Conservation (phyloP, 2,329 filamentous ascomycete genomes). For the Leptographium radiaticola region DNA sequence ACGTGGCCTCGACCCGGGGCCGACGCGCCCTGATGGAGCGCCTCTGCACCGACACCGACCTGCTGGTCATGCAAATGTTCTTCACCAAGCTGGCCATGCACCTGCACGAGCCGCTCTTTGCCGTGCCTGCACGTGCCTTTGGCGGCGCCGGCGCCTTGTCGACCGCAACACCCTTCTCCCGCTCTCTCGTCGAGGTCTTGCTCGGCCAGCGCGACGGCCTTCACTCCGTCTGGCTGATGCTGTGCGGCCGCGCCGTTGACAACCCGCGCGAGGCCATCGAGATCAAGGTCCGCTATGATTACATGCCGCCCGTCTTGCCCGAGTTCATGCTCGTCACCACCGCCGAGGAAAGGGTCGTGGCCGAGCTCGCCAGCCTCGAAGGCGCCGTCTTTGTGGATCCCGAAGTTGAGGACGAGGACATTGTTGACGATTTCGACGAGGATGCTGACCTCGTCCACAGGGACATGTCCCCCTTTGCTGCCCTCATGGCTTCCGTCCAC, state of each 20-base stretch:
- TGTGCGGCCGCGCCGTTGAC: slow-evolving; percentile 42
- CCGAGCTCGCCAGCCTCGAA: background rate
- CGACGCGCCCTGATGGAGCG: slow-evolving; percentile 34
- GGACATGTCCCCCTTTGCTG: background rate
- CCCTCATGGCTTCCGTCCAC: slow-evolving; percentile 22
- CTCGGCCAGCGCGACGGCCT: slow-evolving; percentile 42
- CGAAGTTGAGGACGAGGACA: no score
- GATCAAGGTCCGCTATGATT: slow-evolving; percentile 45
- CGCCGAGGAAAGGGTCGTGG: no score
- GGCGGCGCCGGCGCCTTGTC: background rate
- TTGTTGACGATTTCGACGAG: background rate
- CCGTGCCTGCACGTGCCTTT: slow-evolving; percentile 10
- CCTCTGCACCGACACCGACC: slow-evolving; percentile 45
- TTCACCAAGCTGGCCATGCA: slow-evolving; percentile 60
- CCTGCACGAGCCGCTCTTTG: slow-evolving; percentile 50
- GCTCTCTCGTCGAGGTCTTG: slow-evolving; percentile 38
- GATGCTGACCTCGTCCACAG: background rate
- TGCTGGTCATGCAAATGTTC: slow-evolving; percentile 51
- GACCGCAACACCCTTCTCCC: background rate
- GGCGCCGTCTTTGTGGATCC: no score
- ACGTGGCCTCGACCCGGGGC: slow-evolving; percentile 7
- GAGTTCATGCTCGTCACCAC: background rate
- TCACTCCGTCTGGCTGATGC: slow-evolving; percentile 42
- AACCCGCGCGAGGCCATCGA: slow-evolving; percentile 36
- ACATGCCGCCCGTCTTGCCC: slow-evolving; percentile 18